A percentile compares a stretch with the other conserved stretches of the same genome.
Evolutionary conservation across 1,139 yeast genomes (phyloP).

Genomic region (Diutina sp.): DNA sequence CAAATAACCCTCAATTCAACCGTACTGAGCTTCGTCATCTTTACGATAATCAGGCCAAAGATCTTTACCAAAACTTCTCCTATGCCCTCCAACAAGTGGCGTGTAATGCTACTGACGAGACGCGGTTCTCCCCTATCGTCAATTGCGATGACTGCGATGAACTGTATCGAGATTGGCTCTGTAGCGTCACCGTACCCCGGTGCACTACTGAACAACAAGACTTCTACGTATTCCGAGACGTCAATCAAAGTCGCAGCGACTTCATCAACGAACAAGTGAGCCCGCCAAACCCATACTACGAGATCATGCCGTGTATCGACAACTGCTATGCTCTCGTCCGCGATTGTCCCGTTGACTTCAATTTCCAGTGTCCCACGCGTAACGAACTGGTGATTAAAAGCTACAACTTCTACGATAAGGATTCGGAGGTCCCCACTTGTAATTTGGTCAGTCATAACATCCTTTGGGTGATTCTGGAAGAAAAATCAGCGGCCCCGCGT

Average conservation of each 20-base stretch:
- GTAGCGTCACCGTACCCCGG: slow-evolving; percentile 83
- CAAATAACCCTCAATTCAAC: slow-evolving; percentile 15
- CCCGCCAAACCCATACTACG: slow-evolving; percentile 58
- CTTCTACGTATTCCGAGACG: slow-evolving; percentile 35
- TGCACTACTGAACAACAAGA: slow-evolving; percentile 39
- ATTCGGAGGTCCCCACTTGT: slow-evolving; percentile 7
- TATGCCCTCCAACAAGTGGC: slow-evolving; percentile 66
- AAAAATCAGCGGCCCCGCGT: not conserved
- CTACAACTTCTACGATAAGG: slow-evolving; percentile 26
- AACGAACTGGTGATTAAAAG: slow-evolving; percentile 26
- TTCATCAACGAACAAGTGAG: slow-evolving; percentile 41
- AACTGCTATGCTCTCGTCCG: slow-evolving; percentile 69
- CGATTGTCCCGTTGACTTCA: slow-evolving; percentile 72
- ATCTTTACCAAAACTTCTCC: slow-evolving; percentile 51
- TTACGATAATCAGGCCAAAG: slow-evolving; percentile 55
- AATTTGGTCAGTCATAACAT: not conserved
- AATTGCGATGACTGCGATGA: slow-evolving; percentile 61
- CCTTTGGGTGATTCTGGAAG: not conserved
- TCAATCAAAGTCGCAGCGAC: slow-evolving; percentile 46
- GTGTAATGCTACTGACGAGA: slow-evolving; percentile 63
- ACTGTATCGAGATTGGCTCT: slow-evolving; percentile 79
- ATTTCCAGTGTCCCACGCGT: slow-evolving; percentile 55
- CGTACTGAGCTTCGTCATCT: slow-evolving; percentile 14
- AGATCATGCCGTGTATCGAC: slow-evolving; percentile 76
- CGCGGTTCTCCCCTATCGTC: slow-evolving; percentile 59